Evolutionary conservation across 2,329 filamentous ascomycete genomes (phyloP).

Genomic region (Helicocarpus griseus): DNA sequence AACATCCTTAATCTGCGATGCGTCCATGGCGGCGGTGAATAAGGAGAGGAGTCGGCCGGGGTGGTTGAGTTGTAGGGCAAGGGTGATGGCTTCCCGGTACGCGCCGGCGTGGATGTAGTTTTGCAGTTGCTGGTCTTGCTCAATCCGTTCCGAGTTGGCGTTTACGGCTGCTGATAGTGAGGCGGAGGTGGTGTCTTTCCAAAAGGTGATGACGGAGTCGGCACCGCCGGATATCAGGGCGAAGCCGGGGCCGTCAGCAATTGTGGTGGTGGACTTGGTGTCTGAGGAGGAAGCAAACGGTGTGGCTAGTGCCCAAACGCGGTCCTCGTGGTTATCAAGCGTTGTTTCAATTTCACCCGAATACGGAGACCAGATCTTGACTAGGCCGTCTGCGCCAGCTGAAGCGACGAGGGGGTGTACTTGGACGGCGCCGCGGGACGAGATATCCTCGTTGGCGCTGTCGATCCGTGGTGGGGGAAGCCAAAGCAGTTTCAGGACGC

Average conservation of each 20-base stretch:
- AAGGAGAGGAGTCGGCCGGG: slow-evolving; percentile 75
- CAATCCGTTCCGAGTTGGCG: slow-evolving; percentile 68
- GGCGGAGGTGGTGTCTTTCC: slow-evolving; percentile 79
- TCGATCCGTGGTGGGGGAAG: slow-evolving; percentile 45
- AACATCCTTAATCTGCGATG: slow-evolving; percentile 24
- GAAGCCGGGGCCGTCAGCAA: slow-evolving; percentile 39
- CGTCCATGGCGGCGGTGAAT: slow-evolving; percentile 68
- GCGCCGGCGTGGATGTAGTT: slow-evolving; percentile 84
- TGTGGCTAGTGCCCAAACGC: slow-evolving; percentile 84
- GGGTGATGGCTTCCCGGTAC: slow-evolving; percentile 84
- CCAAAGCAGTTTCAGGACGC: slow-evolving; percentile 89
- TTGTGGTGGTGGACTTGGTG: slow-evolving; percentile 20
- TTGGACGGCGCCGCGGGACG: slow-evolving; percentile 22
- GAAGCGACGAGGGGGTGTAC: slow-evolving; percentile 52
- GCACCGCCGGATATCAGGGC: slow-evolving; percentile 82
- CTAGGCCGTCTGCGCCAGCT: slow-evolving; percentile 84
- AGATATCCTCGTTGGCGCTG: slow-evolving; percentile 22
- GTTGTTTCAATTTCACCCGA: slow-evolving; percentile 79
- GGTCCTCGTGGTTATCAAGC: slow-evolving; percentile 91
- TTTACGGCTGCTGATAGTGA: slow-evolving; percentile 66
- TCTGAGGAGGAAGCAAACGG: slow-evolving; percentile 34
- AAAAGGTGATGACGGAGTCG: slow-evolving; percentile 89
- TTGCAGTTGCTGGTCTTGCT: slow-evolving; percentile 88
- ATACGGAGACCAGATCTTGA: slow-evolving; percentile 91
- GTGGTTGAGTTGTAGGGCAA: slow-evolving; percentile 90